phyloP scores from a whole-genome alignment of 352 stramenopile genomes.

The Pythium aphanidermatum region DNA sequence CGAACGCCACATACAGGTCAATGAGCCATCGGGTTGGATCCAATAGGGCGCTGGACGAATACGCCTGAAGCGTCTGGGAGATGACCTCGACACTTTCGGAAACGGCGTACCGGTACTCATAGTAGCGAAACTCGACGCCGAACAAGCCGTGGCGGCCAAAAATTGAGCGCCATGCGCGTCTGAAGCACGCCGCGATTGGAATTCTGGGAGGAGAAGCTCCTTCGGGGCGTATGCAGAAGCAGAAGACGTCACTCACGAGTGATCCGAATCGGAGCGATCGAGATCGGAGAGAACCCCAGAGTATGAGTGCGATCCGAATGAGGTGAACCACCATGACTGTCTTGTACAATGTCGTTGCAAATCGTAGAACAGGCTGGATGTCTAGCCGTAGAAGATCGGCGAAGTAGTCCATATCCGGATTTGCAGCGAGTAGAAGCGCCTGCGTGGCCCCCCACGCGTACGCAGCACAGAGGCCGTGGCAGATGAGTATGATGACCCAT shows the following conservation, averaged over 20 bases:
- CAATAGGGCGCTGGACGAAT: slow-evolving; percentile 11
- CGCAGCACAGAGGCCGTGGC: neutral
- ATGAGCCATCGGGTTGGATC: neutral
- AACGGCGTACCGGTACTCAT: slow-evolving; percentile 3
- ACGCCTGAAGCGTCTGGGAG: slow-evolving; percentile 11
- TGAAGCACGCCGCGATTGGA: neutral
- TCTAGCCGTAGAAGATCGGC: neutral
- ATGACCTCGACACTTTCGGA: slow-evolving; percentile 12
- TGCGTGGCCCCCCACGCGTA: neutral
- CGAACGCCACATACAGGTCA: slow-evolving; percentile 1
- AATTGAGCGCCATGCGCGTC: neutral
- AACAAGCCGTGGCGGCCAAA: slow-evolving; percentile 11
- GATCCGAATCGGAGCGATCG: neutral
- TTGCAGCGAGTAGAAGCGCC: neutral
- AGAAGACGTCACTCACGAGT: no score
- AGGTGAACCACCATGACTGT: neutral
- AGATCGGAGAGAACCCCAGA: neutral
- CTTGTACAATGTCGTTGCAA: neutral
- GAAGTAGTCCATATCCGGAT: neutral
- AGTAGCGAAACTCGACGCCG: slow-evolving; percentile 13
- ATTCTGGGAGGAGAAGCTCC: neutral
- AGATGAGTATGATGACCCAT: neutral
- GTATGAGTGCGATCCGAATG: slow-evolving; percentile 1
- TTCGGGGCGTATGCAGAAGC: no score
- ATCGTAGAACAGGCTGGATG: neutral